A percentile compares a stretch with the other conserved stretches of the same genome.
Conservation (phyloP, 495 filamentous ascomycete genomes). For the Sporormia fimetaria region DNA sequence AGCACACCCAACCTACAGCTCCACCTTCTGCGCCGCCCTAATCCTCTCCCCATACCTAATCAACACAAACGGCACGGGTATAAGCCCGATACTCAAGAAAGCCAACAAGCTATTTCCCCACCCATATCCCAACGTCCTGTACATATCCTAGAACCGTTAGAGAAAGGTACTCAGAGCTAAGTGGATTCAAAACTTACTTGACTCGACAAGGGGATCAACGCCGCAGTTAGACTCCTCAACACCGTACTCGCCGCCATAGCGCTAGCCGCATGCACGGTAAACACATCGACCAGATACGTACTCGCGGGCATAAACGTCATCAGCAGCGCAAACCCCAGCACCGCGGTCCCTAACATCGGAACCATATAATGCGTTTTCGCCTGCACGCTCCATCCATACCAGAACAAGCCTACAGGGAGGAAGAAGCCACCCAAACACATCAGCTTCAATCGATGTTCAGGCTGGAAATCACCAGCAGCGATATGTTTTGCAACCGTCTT, state of each 20-base stretch:
- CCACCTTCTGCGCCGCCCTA: conserved; percentile 42
- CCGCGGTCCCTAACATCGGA: conserved; percentile 24
- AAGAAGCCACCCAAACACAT: conserved; percentile 24
- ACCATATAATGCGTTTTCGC: conserved; percentile 28
- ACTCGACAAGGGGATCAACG: conserved; percentile 22
- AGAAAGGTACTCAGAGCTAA: not conserved
- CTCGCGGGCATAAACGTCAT: conserved; percentile 29
- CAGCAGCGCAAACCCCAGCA: conserved; percentile 29
- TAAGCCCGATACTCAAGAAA: conserved; percentile 29
- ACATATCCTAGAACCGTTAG: conserved; percentile 30
- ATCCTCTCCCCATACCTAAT: conserved; percentile 33
- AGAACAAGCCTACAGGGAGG: conserved; percentile 29
- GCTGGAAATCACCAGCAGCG: conserved; percentile 19
- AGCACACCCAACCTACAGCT: conserved; percentile 5
- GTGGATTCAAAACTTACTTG: no score
- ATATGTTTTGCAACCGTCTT: conserved; percentile 17
- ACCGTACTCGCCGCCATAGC: conserved; percentile 29
- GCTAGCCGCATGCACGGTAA: conserved; percentile 24
- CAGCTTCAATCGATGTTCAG: conserved; percentile 29
- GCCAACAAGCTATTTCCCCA: conserved; percentile 35
- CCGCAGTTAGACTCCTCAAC: conserved; percentile 16
- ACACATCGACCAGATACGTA: conserved; percentile 28
- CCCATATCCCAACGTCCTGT: conserved; percentile 30
- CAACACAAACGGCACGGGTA: conserved; percentile 32
- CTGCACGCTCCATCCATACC: conserved; percentile 31